phyloP scores from a whole-genome alignment of 2,329 filamentous ascomycete species.

The Leptodontidium sp. region DNA sequence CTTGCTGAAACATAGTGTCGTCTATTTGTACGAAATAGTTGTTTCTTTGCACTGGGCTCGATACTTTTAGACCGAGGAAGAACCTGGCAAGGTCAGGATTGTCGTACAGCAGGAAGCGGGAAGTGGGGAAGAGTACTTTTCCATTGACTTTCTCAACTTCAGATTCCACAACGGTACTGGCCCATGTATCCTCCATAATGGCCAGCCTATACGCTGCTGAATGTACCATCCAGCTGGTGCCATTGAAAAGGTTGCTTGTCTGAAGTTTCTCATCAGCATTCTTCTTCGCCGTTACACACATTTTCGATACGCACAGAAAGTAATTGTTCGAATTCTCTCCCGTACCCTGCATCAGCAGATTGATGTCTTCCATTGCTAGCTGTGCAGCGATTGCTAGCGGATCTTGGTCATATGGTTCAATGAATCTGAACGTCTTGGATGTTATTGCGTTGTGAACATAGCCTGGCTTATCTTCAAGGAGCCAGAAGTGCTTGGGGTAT shows the following conservation, averaged over 20 bases:
- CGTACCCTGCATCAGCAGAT: conserved; percentile 53
- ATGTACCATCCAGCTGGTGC: conserved; percentile 60
- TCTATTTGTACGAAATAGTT: conserved; percentile 91
- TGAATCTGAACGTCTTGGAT: conserved; percentile 51
- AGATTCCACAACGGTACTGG: conserved; percentile 57
- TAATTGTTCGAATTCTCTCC: conserved; percentile 47
- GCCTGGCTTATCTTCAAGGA: conserved; percentile 33
- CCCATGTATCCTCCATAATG: conserved; percentile 54
- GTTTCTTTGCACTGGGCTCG: conserved; percentile 55
- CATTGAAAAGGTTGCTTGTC: conserved; percentile 57
- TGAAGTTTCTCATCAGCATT: conserved; percentile 45
- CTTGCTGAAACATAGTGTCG: conserved; percentile 49
- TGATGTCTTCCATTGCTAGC: conserved; percentile 59
- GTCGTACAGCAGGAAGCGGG: not conserved
- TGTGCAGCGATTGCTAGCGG: conserved; percentile 58
- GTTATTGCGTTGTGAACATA: conserved; percentile 53
- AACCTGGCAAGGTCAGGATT: conserved; percentile 46
- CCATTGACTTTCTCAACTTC: conserved; percentile 51
- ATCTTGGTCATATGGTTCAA: conserved; percentile 45
- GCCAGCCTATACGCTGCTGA: conserved; percentile 55
- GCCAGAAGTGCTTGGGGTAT: conserved; percentile 53
- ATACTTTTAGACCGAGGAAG: conserved; percentile 51
- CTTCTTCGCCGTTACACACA: not conserved
- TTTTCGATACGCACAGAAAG: conserved; percentile 32
- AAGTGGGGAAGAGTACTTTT: conserved; percentile 47